Conservation (phyloP, 257 asterid genomes). For the Ocimum tenuiflorum region DNA sequence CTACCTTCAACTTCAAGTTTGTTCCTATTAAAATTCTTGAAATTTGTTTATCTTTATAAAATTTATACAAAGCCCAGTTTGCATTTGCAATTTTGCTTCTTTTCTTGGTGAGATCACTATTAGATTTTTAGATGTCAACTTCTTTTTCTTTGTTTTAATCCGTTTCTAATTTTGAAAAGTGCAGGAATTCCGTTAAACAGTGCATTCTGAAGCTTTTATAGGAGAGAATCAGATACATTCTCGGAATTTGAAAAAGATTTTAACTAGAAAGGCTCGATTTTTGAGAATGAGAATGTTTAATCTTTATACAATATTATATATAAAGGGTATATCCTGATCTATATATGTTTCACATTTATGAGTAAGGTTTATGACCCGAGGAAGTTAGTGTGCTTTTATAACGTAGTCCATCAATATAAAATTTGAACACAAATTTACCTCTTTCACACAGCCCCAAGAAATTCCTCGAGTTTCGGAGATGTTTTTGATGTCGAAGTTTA, state of each 20-base stretch:
- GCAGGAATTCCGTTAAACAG: slow-evolving; percentile 2
- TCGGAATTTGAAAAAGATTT: slow-evolving; percentile 28
- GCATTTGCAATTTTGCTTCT: neutral
- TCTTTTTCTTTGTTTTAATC: too few relatives aligned
- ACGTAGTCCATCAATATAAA: neutral
- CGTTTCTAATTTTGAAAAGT: neutral
- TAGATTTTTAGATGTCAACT: neutral
- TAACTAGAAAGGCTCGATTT: slow-evolving; percentile 18
- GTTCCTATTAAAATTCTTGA: neutral
- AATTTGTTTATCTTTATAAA: neutral
- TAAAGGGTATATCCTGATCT: too few relatives aligned
- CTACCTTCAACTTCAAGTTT: slow-evolving; percentile 32
- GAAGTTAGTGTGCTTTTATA: too few relatives aligned
- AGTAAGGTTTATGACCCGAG: too few relatives aligned
- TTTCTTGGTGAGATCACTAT: neutral
- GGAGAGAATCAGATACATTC: slow-evolving; percentile 37
- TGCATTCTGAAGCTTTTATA: slow-evolving; percentile 8
- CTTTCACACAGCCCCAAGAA: neutral
- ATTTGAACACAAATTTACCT: neutral
- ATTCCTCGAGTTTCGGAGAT: too few relatives aligned
- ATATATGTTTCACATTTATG: too few relatives aligned
- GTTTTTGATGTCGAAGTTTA: too few relatives aligned
- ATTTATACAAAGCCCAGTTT: neutral
- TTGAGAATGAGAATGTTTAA: slow-evolving; percentile 17
- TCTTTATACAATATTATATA: too few relatives aligned